These are phyloP conservation scores for Vitis rupestris DNA, from an alignment of 164 flowering plant species.

Conservation along the genomic window DNA sequence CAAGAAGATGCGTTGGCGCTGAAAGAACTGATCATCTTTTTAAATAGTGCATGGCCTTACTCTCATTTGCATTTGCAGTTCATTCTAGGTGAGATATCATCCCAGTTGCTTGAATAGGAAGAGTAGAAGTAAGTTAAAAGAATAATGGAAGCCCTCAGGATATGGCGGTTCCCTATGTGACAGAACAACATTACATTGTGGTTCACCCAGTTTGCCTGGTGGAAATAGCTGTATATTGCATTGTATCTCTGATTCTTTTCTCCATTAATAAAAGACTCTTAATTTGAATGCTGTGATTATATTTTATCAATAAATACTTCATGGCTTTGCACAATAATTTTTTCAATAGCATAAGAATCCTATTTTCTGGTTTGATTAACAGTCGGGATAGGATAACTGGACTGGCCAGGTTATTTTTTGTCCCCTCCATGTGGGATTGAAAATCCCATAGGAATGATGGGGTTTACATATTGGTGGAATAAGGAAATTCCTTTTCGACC, in stretches of 20 bases:
- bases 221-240: not conserved
- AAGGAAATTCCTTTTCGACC: too few species aligned
- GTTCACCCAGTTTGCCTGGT: not conserved
- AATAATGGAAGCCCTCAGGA: not conserved
- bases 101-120: not conserved
- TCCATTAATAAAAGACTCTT: not conserved
- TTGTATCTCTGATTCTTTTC: not conserved
- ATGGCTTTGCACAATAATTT: too few species aligned
- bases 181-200: not conserved
- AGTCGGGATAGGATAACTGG: too few species aligned
- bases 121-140: not conserved
- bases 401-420: too few species aligned
- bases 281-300: not conserved
- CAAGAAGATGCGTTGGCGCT: slow-evolving; percentile 25
- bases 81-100: not conserved
- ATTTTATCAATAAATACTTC: not conserved
- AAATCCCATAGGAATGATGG: too few species aligned
- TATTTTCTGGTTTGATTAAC: too few species aligned
- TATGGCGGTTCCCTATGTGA: not conserved
- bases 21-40: not conserved
- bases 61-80: not conserved
- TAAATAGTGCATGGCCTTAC: not conserved
- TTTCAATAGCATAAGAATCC: too few species aligned
- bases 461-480: too few species aligned
- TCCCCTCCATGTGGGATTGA: too few species aligned